Base-by-base conservation (phyloP, 208 protist species). In the Trypanosomatidae sp. region DNA sequence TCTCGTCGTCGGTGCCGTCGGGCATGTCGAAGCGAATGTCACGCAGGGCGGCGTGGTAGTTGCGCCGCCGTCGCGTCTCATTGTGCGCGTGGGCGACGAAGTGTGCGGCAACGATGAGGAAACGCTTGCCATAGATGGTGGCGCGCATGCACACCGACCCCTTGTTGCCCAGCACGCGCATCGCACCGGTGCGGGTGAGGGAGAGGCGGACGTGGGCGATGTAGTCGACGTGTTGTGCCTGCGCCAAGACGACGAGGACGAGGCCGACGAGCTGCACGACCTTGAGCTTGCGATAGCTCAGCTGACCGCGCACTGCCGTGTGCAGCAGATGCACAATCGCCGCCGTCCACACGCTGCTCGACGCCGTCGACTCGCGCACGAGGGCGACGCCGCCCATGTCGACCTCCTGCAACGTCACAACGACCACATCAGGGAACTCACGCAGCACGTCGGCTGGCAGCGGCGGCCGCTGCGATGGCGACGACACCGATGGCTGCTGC, bases 21-120 rank as follows among this genome's bases (percentile, higher is more conserved):
- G 70, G 68, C 40, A 82, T 52, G 23, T 76, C 61, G 41, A 94
- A 78, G 20, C 59, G 51, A 6, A 94, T 60, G 33, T 88, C 55
- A 8, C 56, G 54, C n/a, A 90, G 26, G n/a, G 81, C 59, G 0
- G 62, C 62, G 26, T 73, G 59, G 45, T 88, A 92, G 56, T 94
- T 86, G 43, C 67, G 37, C 24, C 41, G 83, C 25, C 90, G 76
- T 23, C 55, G 53, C 35, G 61, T 37, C 44, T 81, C 74, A 43
- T 92, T 92, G 52, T 83, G 48, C 62, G 91, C 86, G 66, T 94
- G 86, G n/a, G 90, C 76, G 10, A 66, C 81, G 41, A 96, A 92
- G 66, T 96, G 90, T 37, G 80, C 76, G 4, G 71, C 70, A 33
- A 96, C 69, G 48, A 96, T 88, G 42, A 91, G 78, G 51, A 96